Conservation (phyloP, 169 alveolate genomes). For the Sarcocystis neurona region DNA sequence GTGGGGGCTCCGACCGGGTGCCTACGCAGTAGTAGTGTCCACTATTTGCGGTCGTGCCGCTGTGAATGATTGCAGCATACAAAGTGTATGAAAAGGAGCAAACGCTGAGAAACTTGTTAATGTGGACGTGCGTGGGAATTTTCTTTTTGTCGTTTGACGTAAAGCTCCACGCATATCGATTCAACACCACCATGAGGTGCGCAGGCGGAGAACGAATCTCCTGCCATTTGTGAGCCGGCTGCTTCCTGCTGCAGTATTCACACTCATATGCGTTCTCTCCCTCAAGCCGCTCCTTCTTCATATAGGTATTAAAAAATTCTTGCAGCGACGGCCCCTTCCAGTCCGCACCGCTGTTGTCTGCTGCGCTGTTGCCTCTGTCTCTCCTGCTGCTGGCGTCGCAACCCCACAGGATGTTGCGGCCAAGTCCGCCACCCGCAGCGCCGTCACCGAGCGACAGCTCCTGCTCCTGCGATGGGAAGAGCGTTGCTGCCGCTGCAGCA, state of each 20-base stretch:
- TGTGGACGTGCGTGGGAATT: slow-evolving; percentile 68
- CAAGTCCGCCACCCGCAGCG: no score
- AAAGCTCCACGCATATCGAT: slow-evolving; percentile 71
- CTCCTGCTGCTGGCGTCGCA: no score
- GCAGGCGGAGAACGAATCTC: slow-evolving; percentile 82
- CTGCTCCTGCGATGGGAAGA: no score
- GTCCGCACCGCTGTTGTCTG: not conserved
- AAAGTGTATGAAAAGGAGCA: slow-evolving; percentile 76
- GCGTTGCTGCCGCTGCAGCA: not conserved
- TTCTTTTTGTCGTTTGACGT: slow-evolving; percentile 62
- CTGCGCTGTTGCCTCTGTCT: no score
- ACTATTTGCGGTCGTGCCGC: slow-evolving; percentile 74
- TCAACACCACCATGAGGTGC: slow-evolving; percentile 77
- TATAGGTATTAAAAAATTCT: slow-evolving; percentile 73
- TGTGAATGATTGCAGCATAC: slow-evolving; percentile 80
- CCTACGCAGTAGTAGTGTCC: slow-evolving; percentile 86
- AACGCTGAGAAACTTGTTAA: slow-evolving; percentile 66
- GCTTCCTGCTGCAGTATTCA: slow-evolving; percentile 72
- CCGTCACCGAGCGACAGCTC: no score
- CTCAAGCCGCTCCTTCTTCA: slow-evolving; percentile 73
- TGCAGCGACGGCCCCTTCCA: slow-evolving; percentile 68
- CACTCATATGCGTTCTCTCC: slow-evolving; percentile 80
- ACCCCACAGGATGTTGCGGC: not conserved
- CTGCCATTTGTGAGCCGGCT: slow-evolving; percentile 79
- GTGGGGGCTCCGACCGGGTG: slow-evolving; percentile 72